phyloP scores from a whole-genome alignment of 108 stramenopile genomes.

The Cyclotella sp. region DNA sequence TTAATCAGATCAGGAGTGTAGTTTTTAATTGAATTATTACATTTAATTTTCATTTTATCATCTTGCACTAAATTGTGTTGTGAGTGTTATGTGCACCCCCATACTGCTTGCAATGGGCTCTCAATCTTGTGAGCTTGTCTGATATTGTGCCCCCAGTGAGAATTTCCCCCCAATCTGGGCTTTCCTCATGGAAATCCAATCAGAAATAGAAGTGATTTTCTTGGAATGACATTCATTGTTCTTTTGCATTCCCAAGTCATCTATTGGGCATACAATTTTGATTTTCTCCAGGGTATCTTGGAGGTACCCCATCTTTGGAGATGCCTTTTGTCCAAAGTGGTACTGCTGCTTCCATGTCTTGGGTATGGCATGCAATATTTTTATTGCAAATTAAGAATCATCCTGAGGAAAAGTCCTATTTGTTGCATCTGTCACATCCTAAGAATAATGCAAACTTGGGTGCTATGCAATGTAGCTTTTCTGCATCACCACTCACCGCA shows the following conservation, averaged over 20 bases:
- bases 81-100: neutral
- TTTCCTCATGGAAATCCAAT: neutral
- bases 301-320: neutral
- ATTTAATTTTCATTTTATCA: neutral
- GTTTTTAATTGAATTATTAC: neutral
- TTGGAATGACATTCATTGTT: no score
- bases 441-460: neutral
- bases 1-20: conserved; percentile 4
- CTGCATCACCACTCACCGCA: neutral
- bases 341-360: neutral
- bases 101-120: neutral
- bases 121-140: neutral
- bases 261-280: neutral
- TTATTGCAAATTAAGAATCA: neutral
- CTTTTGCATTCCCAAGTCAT: neutral
- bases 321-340: neutral
- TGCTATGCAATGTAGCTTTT: neutral
- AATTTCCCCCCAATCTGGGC: neutral
- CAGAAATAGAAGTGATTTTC: no score
- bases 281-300: conserved; percentile 1
- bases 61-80: neutral
- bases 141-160: neutral
- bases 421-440: neutral
- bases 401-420: neutral
- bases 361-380: neutral